A percentile compares a stretch with the other conserved stretches of the same genome.
Conservation (phyloP, 768 basidiomycete species). For the Russula foetens region DNA sequence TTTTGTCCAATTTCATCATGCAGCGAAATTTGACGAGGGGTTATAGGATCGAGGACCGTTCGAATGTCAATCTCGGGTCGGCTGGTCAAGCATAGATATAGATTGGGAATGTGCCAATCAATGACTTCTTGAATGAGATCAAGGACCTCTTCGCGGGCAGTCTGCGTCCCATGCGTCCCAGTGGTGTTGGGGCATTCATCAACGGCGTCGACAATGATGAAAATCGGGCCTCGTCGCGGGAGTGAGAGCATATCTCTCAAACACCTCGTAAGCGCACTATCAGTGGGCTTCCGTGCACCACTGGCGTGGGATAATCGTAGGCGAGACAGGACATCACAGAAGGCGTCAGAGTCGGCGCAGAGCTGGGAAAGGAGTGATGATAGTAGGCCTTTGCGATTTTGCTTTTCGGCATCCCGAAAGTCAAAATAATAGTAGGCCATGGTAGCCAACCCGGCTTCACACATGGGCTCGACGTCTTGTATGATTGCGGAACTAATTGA, state of each 20-base stretch:
- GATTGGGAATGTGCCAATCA: background rate
- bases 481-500: background rate
- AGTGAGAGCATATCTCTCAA: background rate
- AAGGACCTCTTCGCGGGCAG: background rate
- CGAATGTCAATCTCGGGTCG: constrained; percentile 2
- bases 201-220: background rate
- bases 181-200: constrained; percentile 3
- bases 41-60: background rate
- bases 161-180: background rate
- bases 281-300: background rate
- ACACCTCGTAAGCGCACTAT: background rate
- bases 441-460: background rate
- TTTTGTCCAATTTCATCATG: background rate
- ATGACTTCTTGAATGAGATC: background rate
- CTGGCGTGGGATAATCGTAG: background rate
- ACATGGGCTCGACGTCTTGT: background rate
- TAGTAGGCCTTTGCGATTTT: background rate
- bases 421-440: constrained; percentile 3
- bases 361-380: background rate
- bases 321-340: background rate
- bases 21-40: background rate
- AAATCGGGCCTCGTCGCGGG: background rate
- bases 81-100: background rate
- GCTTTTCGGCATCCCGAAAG: background rate
- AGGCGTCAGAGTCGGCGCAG: background rate